Conservation (phyloP, 2,329 filamentous ascomycete genomes). For the Phyllosticta citriasiana region DNA sequence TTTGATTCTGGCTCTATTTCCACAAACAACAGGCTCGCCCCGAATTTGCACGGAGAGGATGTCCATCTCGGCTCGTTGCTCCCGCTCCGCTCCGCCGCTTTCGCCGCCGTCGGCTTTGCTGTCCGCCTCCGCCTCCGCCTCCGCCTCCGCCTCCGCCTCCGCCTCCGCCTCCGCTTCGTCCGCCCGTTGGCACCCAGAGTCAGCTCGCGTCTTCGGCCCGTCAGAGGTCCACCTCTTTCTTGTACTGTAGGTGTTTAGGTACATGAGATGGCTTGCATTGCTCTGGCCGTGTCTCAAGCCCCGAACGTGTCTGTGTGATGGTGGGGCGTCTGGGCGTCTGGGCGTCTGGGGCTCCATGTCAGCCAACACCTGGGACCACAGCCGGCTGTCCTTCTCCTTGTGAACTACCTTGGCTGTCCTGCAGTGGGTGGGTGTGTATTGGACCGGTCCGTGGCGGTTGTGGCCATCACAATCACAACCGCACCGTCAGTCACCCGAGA, state of each 20-base stretch:
- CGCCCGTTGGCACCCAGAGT: too few species aligned
- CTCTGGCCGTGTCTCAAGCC: background rate
- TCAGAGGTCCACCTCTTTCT: background rate
- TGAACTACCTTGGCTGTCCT: background rate
- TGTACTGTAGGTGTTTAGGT: background rate
- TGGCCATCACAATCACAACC: background rate
- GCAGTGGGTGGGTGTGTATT: background rate
- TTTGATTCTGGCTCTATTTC: too few species aligned
- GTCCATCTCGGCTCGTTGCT: too few species aligned
- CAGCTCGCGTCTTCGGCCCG: background rate
- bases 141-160: background rate
- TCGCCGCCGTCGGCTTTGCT: background rate
- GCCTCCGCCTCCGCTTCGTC: background rate
- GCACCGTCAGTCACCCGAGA: background rate
- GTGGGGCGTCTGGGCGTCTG: background rate
- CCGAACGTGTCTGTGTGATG: background rate
- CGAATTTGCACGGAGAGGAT: too few species aligned
- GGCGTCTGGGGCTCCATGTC: background rate
- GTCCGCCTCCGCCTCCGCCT: background rate
- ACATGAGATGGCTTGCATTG: background rate
- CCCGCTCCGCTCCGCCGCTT: too few species aligned
- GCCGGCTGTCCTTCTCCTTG: background rate
- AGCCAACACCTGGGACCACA: background rate
- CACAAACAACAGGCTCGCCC: too few species aligned
- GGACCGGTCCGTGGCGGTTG: background rate